These are phyloP conservation scores for Bremia lactucae DNA, from an alignment of 352 stramenopile genomes.

Conservation along the genomic window DNA sequence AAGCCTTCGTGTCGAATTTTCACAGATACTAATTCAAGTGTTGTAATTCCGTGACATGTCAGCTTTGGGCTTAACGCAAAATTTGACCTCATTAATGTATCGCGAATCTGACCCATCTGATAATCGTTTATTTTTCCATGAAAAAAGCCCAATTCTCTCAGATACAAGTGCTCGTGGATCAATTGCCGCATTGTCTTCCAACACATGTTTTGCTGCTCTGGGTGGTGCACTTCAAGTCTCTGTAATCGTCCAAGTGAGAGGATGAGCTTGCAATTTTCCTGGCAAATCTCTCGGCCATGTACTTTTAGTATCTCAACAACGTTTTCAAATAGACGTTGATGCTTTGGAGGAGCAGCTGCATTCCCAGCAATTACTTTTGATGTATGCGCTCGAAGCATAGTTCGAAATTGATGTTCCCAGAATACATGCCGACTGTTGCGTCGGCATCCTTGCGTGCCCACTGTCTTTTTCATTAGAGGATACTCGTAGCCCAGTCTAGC, in stretches of 20 bases:
- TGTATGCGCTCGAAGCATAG: slow-evolving; percentile 26
- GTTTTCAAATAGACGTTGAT: slow-evolving; percentile 33
- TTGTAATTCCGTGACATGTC: slow-evolving; percentile 15
- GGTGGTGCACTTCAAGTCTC: slow-evolving; percentile 65
- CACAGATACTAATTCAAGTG: slow-evolving; percentile 60
- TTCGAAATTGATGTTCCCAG: slow-evolving; percentile 52
- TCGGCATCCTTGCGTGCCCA: slow-evolving; percentile 10
- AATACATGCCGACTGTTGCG: slow-evolving; percentile 34
- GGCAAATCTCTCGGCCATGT: slow-evolving; percentile 49
- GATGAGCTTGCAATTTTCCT: slow-evolving; percentile 36
- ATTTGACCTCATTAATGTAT: slow-evolving; percentile 10
- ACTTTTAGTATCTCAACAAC: slow-evolving; percentile 49
- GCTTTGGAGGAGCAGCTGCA: slow-evolving; percentile 3
- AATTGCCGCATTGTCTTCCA: slow-evolving; percentile 29
- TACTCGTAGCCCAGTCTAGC: slow-evolving; percentile 4
- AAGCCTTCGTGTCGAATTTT: slow-evolving; percentile 38
- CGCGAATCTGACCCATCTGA: slow-evolving; percentile 31
- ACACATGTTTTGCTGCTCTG: slow-evolving; percentile 47
- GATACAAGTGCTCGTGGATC: slow-evolving; percentile 19
- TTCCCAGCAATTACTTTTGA: slow-evolving; percentile 1
- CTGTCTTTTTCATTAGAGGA: slow-evolving; percentile 10
- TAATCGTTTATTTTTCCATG: slow-evolving; percentile 48
- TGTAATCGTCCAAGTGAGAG: slow-evolving; percentile 26
- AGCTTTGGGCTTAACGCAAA: slow-evolving; percentile 7
- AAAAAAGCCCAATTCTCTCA: slow-evolving; percentile 56